Evolutionary conservation across 257 asterid genomes (phyloP), one percentile per base, ranked within the genome.

Genomic region (Nicotiana undulata): DNA sequence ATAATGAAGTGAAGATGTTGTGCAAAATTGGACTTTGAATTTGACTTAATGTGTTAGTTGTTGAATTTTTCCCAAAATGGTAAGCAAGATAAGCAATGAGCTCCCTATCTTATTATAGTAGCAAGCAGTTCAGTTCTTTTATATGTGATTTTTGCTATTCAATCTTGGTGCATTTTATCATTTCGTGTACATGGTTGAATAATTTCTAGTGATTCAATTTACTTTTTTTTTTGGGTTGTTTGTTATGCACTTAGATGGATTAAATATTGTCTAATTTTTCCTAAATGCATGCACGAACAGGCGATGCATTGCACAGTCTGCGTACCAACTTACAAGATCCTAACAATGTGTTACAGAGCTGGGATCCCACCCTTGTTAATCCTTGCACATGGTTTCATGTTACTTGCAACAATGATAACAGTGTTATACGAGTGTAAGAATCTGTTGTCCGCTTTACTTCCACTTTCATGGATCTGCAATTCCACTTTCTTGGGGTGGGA

Each of bases 381-480:
- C 99, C 99, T 13, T 95, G 99, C 83, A 94, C 99, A 83, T 95
- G 99, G 99, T 95, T 95, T 85, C 99, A 95, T 83, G 99, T 95
- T 76, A 95, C 99, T 61, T 95, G 99, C 91, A 92, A 95, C 91
- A 94, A 92, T 61, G 99, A 94, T 80, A 95, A 95, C 91, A 94
- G 97, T 82, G 99, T 95, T 51, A 94, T 95, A 81, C 83, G 99
- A 91, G 99, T 95, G 99, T 95, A 89, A 88, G 97, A 63, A 82
- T 82, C 72, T 49, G 34, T 34, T 75, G 49, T 52, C n/a, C 3
- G 52, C 24, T 12, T 77, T 79, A 40, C 70, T 32, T 80, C 13
- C 10, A 7, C 32, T 65, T 52, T 75, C 44, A 20, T 79, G 22
- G 53, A 59, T 68, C 79, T 46, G 17, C 20, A 6, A 17, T 79